Evolutionary conservation across 306 rosid species (phyloP), one percentile per base, ranked within the genome.

Genomic region (Pterocarpus macrocarpus): DNA sequence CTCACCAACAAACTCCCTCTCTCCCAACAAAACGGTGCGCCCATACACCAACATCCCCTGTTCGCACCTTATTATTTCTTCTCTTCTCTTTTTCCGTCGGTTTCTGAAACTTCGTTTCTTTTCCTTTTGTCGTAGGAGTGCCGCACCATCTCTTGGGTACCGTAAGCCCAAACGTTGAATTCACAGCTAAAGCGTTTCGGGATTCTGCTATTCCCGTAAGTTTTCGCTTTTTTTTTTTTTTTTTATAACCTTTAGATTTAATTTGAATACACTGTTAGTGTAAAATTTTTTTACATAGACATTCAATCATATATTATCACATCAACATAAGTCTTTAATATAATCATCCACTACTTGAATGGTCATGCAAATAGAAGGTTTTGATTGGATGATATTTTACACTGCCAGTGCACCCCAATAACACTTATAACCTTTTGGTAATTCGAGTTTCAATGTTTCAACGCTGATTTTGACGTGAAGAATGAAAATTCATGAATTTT

Each of bases 141-240:
- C 86, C 85, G 59, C 99, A 95, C 83, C 99, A 95, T 90, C 97
- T 95, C 4, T 82, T 93, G 67, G 99, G 99, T 30, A 84, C 90
- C 8, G 82, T 93, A 4, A 85, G 83, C 50, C 95, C 97, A 1
- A 83, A 88, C 33, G 74, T 81, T 0, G 99, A 95, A 83, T 92
- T 90, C 84, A 93, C 97, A 1, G 97, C 97, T 28, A 95, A 93
- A 80, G 74, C 87, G 3, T 95, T 93, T 80, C 86, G 99, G 28
- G 95, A 91, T 87, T 89, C 92, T 75, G 90, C 95, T 50, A 82
- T 93, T 79, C 93, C 92, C 22, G 97, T 95, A 78, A 47, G 71
- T 63, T 38, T 1, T 55, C 61, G 5, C 13, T 5, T 17, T 57
- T 2, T 22, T 12, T 50, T 50, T 14, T 1, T 50, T 49, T 49